Evolutionary conservation across 176 grass and related monocot species (phyloP).

Genomic region (Aegilops bicornis): DNA sequence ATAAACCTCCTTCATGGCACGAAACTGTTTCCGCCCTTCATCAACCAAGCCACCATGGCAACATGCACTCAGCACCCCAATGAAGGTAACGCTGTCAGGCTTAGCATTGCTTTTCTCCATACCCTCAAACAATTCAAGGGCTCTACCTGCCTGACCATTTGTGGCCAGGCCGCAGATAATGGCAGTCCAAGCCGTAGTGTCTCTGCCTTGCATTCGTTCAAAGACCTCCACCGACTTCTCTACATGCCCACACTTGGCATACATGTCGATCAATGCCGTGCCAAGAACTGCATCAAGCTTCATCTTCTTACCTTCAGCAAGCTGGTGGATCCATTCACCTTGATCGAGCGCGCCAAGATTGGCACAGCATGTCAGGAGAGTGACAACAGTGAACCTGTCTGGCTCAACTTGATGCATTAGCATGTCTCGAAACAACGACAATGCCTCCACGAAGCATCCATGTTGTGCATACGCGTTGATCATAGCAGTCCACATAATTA

Average conservation of each 20-base stretch:
- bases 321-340: conserved; percentile 55
- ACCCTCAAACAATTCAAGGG: conserved; percentile 54
- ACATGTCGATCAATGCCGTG: conserved; percentile 56
- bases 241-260: conserved; percentile 53
- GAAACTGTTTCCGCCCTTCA: conserved; percentile 51
- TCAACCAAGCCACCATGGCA: conserved; percentile 66
- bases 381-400: conserved; percentile 61
- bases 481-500: conserved; percentile 69
- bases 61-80: conserved; percentile 57
- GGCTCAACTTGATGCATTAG: conserved; percentile 46
- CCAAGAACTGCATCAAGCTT: conserved; percentile 50
- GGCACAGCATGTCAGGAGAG: conserved; percentile 59
- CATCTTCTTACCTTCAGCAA: conserved; percentile 39
- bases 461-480: conserved; percentile 60
- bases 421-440: conserved; percentile 69
- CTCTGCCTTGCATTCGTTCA: conserved; percentile 28
- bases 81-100: conserved; percentile 57
- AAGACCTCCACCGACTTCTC: conserved; percentile 58
- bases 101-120: conserved; percentile 40
- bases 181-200: conserved; percentile 51
- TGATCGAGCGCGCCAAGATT: conserved; percentile 57
- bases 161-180: conserved; percentile 62
- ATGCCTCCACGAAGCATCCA: conserved; percentile 50
- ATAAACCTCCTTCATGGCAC: conserved; percentile 50
- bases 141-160: conserved; percentile 54